phyloP scores from a whole-genome alignment of 345 rosid species.

The Firmiana major region DNA sequence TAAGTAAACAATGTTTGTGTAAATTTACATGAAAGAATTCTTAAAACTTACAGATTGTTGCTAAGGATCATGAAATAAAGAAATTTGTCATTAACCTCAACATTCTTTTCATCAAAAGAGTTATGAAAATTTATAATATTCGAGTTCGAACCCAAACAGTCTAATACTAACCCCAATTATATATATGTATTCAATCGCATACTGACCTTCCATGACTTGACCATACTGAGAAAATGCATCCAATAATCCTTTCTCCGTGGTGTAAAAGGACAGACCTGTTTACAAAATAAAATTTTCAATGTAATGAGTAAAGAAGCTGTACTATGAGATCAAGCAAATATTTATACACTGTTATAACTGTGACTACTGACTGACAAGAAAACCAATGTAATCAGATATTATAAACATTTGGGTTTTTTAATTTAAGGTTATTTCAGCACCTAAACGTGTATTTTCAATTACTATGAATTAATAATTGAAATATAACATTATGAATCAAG shows the following conservation, averaged over 20 bases:
- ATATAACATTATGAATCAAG: not conserved
- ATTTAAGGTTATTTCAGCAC: not conserved
- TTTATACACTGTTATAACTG: not conserved
- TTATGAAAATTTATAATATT: no score
- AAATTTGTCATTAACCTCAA: no score
- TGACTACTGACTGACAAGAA: not conserved
- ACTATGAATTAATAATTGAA: not conserved
- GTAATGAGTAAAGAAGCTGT: not conserved
- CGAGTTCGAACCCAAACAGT: no score
- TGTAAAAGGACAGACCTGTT: constrained; percentile 70
- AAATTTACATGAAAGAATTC: not conserved
- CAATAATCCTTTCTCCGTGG: constrained; percentile 55
- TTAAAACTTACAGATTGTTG: not conserved
- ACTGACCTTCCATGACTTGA: constrained; percentile 83
- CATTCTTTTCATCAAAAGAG: no score
- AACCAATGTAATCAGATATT: not conserved
- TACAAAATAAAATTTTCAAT: not conserved
- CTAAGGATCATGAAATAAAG: not conserved
- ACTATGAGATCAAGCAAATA: not conserved
- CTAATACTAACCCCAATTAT: no score
- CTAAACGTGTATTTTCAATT: not conserved
- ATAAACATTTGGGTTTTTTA: not conserved
- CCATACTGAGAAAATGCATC: constrained; percentile 78
- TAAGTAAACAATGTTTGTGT: not conserved
- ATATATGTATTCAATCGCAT: not conserved